phyloP scores from a whole-genome alignment of 2,329 filamentous ascomycete genomes.

The Sarocladiaceae sp. region DNA sequence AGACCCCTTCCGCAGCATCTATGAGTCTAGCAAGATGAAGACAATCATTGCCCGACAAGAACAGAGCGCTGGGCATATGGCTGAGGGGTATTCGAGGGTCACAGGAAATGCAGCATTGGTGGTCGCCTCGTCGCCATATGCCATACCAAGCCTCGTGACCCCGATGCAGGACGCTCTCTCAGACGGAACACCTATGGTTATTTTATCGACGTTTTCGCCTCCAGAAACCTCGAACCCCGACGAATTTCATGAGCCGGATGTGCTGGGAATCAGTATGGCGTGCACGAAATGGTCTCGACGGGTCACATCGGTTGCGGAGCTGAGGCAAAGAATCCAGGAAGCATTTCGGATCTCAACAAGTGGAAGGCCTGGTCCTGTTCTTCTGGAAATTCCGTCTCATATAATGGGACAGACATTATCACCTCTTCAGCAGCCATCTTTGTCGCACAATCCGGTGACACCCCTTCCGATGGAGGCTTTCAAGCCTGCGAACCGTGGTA shows the following conservation, averaged over 20 bases:
- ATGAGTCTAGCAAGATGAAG: conserved; percentile 95
- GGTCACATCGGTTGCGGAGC: conserved; percentile 91
- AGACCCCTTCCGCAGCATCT: too few species aligned
- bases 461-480: too few species aligned
- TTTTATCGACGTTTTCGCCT: conserved; percentile 93
- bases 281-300: conserved; percentile 99
- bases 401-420: conserved; percentile 71
- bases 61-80: conserved; percentile 98
- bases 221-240: conserved; percentile 88
- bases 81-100: conserved; percentile 90
- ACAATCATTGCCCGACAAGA: conserved; percentile 95
- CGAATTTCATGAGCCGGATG: conserved; percentile 94
- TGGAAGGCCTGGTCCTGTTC: conserved; percentile 86
- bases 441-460: too few species aligned
- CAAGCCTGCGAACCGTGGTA: conserved; percentile 80
- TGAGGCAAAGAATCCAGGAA: conserved; percentile 92
- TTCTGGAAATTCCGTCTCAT: conserved; percentile 96
- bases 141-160: conserved; percentile 93
- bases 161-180: conserved; percentile 95
- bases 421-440: too few species aligned
- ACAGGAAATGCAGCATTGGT: conserved; percentile 94
- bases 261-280: conserved; percentile 86
- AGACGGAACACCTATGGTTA: conserved; percentile 92
- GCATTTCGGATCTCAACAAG: conserved; percentile 97
- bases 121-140: conserved; percentile 91